phyloP scores from a whole-genome alignment of 805 yeast species.

The Schizosaccharomyces octosporus region DNA sequence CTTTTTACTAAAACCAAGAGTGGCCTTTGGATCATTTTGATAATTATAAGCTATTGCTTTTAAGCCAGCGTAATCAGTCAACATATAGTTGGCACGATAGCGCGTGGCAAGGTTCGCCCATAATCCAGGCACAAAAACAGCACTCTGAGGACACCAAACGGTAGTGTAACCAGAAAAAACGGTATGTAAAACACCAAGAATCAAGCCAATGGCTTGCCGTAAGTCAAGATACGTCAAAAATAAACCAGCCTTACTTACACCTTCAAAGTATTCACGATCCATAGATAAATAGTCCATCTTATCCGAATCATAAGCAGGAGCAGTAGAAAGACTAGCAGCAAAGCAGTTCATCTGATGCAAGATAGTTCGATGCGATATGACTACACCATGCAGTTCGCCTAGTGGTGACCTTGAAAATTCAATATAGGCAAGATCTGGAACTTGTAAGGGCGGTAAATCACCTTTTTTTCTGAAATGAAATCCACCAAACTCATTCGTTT shows the following conservation, averaged over 20 bases:
- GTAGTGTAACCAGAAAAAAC: conserved; percentile 65
- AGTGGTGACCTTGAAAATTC: conserved; percentile 77
- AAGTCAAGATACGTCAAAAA: conserved; percentile 43
- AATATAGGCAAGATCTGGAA: conserved; percentile 73
- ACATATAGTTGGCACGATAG: conserved; percentile 42
- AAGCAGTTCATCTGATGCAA: conserved; percentile 69
- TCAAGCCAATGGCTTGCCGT: conserved; percentile 63
- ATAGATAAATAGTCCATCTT: not conserved
- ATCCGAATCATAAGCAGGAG: conserved; percentile 7
- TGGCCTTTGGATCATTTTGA: conserved; percentile 65
- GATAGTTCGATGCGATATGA: conserved; percentile 68
- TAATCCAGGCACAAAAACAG: conserved; percentile 60
- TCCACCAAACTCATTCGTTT: conserved; percentile 67
- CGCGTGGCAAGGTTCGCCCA: conserved; percentile 60
- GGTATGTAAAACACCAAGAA: conserved; percentile 55
- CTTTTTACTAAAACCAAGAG: conserved; percentile 55
- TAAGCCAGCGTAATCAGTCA: conserved; percentile 70
- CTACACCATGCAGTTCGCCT: conserved; percentile 83
- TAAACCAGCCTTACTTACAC: conserved; percentile 12
- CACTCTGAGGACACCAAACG: conserved; percentile 51
- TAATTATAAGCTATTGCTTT: conserved; percentile 83
- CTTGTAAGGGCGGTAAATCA: conserved; percentile 40
- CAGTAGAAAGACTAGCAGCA: conserved; percentile 31
- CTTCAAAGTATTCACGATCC: not conserved
- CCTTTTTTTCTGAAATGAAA: conserved; percentile 31